Evolutionary conservation across 2,329 filamentous ascomycete genomes (phyloP), one percentile per base, ranked within the genome.

Genomic region (Lomentospora prolificans): DNA sequence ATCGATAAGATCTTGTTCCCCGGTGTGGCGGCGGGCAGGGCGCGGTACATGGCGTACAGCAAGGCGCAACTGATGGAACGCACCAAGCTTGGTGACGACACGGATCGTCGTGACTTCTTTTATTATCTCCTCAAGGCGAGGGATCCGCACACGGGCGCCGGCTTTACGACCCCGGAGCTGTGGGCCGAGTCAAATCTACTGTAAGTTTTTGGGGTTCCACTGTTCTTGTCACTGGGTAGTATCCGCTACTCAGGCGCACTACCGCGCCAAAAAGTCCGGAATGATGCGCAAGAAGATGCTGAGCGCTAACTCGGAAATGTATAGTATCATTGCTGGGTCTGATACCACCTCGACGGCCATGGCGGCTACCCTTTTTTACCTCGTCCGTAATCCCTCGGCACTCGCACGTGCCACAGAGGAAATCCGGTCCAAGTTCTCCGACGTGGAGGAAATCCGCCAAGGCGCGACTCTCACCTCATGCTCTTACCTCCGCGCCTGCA

Each of bases 31-130:
- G 78, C 77, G 24, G 83, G 84, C 46, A 79, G 86, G 3, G 84
- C 80, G 65, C 77, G 80, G 58, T 89, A 89, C 65, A 86, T 89
- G 78, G 76, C 78, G 53, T 88, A 88, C 70, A 86, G 82, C 67
- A 82, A 84, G 52, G 72, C 75, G 2, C 85, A 88, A 68, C 76
- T 87, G 41, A 77, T 77, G 12, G 81, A 87, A 63, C 78, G 85
- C 24, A 86, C 84, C 51, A 81, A 82, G 58, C 71, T 85, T 25
- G 84, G 84, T 27, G 81, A 82, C 60, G 81, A 80, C 60, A 83
- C 78, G 51, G 83, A 82, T 62, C 84, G 85, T 31, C 82, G 84
- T 57, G 86, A 89, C 65, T 89, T 89, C 72, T 89, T 89, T 71
- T 84, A 87, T 69, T 84, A 89, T 66, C 76, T 90, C 9, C 77